A percentile compares a stretch with the other conserved stretches of the same genome.
phyloP scores from a whole-genome alignment of 805 yeast species.

The Yarrowia sp. region DNA sequence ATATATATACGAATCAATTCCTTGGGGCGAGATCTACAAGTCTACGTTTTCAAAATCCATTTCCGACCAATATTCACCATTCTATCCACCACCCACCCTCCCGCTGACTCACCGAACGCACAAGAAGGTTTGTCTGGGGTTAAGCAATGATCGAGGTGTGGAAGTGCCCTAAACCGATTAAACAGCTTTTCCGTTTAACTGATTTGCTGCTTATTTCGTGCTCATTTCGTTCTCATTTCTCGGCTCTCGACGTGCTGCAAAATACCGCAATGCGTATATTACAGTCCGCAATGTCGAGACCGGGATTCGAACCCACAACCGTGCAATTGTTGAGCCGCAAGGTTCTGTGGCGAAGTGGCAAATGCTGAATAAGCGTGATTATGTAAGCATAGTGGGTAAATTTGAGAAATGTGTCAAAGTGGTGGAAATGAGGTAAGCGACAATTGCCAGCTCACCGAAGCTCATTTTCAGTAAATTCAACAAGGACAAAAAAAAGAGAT shows the following conservation, averaged over 20 bases:
- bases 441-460: too few relatives aligned
- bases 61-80: neutral
- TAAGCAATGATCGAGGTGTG: neutral
- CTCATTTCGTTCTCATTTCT: too few relatives aligned
- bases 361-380: too few relatives aligned
- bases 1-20: neutral
- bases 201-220: too few relatives aligned
- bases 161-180: neutral
- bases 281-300: neutral
- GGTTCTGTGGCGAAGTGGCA: too few relatives aligned
- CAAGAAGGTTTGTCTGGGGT: slow-evolving; percentile 20
- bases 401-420: too few relatives aligned
- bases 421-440: too few relatives aligned
- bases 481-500: too few relatives aligned
- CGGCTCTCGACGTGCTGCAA: neutral
- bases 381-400: too few relatives aligned
- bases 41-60: neutral
- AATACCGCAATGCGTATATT: neutral
- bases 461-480: too few relatives aligned
- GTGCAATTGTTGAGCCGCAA: neutral
- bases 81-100: neutral
- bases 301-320: neutral
- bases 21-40: neutral
- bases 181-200: neutral
- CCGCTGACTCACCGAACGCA: slow-evolving; percentile 17